Conservation (phyloP, 2,329 filamentous ascomycete genomes). For the Stenocarpella maydis region DNA sequence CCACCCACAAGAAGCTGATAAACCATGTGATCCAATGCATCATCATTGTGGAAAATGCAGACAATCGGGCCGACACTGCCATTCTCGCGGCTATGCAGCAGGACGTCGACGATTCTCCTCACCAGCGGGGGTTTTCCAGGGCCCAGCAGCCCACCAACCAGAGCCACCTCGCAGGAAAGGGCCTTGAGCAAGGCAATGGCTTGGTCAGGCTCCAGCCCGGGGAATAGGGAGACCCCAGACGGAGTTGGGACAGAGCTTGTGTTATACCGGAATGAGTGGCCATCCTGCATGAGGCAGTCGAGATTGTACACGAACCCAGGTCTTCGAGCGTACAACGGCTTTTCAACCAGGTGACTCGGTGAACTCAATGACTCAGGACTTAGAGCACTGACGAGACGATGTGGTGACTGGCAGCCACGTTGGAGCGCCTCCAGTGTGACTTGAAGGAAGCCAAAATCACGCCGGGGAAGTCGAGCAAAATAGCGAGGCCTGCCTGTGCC, state of each 20-base stretch:
- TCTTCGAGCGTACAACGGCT: constrained; percentile 59
- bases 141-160: constrained; percentile 68
- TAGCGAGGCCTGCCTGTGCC: constrained; percentile 35
- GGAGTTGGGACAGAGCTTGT: constrained; percentile 28
- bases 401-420: constrained; percentile 51
- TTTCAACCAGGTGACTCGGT: constrained; percentile 37
- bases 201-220: constrained; percentile 61
- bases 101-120: constrained; percentile 62
- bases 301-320: constrained; percentile 60
- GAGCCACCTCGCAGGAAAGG: constrained; percentile 59
- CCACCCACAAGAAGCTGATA: constrained; percentile 63
- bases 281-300: constrained; percentile 41
- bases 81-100: constrained; percentile 53
- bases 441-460: constrained; percentile 66
- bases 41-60: constrained; percentile 61
- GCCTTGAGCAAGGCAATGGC: constrained; percentile 60
- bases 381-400: constrained; percentile 60
- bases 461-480: constrained; percentile 69
- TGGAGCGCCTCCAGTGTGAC: constrained; percentile 64
- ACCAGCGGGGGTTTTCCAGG: constrained; percentile 72
- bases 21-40: constrained; percentile 64
- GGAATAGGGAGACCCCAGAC: constrained; percentile 42
- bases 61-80: constrained; percentile 58
- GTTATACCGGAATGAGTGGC: constrained; percentile 36
- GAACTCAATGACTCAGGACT: constrained; percentile 42